phyloP scores from a whole-genome alignment of 768 basidiomycete genomes.

The Suillus subalutaceus region DNA sequence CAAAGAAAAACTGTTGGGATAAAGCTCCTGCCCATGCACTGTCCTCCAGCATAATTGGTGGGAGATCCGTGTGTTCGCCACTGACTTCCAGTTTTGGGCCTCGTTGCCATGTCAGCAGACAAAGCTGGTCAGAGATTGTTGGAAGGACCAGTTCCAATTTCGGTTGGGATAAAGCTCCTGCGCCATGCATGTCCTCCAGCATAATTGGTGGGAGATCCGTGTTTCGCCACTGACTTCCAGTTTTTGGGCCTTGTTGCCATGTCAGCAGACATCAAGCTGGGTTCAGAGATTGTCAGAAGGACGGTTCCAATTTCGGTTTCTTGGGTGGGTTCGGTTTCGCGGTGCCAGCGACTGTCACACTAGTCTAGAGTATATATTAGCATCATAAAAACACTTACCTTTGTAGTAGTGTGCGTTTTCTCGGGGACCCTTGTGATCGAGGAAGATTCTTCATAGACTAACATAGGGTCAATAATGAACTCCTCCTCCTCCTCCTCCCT shows the following conservation, averaged over 20 bases:
- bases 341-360: not conserved
- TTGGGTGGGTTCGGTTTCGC: not conserved
- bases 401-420: not conserved
- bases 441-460: not conserved
- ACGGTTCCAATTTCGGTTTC: not conserved
- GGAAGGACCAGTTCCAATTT: no score
- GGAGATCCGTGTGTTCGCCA: not conserved
- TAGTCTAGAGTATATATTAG: not conserved
- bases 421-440: no score
- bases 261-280: not conserved
- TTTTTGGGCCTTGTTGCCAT: not conserved
- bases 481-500: no score
- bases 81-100: no score
- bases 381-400: not conserved
- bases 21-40: conserved; percentile 7
- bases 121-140: no score
- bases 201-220: no score
- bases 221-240: no score
- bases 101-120: no score
- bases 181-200: no score
- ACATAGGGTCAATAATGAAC: no score
- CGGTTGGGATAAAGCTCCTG: no score
- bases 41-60: not conserved
- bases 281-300: not conserved
- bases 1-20: conserved; percentile 11